Evolutionary conservation across 2,329 filamentous ascomycete genomes (phyloP), one percentile per base, ranked within the genome.

Genomic region (Fusarium citri): DNA sequence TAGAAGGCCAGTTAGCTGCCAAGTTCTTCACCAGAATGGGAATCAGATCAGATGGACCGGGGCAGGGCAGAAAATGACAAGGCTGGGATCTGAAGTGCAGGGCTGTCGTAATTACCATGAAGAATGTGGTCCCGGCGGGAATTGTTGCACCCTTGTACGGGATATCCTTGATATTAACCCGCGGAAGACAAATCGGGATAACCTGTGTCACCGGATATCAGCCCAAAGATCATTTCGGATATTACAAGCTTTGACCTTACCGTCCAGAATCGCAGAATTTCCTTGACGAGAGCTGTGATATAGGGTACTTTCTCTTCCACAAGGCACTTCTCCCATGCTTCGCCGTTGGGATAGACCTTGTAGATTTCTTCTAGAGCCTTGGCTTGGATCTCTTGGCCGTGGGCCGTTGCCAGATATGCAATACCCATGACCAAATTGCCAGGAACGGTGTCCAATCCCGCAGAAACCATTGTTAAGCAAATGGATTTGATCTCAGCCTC

Each of bases 401-500:
- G 83, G 0, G 85, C 79, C 0, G 88, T 89, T n/a, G 91, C 87
- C 4, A 96, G 85, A 72, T 92, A 93, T 4, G 91, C 93, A 46
- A 95, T 88, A 15, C 90, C 90, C 91, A 94, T 93, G 74, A 94
- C 90, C 12, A 95, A 80, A 66, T 94, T 94, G 14, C 89, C 91
- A 0, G 93, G 91, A 2, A 96, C 90, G 0, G 93, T 96, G 76
- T 96, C 93, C 18, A 95, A 86, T 20, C 93, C 93, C 0, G 92
- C 93, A 2, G 90, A 92, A 0, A 95, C 91, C 88, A 95, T 94
- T 25, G 92, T 94, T 25, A 96, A 80, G 76, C 92, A 93, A 71
- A 96, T 93, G 5, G 91, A 92, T 79, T 92, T 93, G 51, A 94
- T 85, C 78, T 94, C 93, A 15, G 88, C 91, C 22, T 79, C 77